Evolutionary conservation across 2,329 filamentous ascomycete genomes (phyloP).

Genomic region (Nakataea oryzae): DNA sequence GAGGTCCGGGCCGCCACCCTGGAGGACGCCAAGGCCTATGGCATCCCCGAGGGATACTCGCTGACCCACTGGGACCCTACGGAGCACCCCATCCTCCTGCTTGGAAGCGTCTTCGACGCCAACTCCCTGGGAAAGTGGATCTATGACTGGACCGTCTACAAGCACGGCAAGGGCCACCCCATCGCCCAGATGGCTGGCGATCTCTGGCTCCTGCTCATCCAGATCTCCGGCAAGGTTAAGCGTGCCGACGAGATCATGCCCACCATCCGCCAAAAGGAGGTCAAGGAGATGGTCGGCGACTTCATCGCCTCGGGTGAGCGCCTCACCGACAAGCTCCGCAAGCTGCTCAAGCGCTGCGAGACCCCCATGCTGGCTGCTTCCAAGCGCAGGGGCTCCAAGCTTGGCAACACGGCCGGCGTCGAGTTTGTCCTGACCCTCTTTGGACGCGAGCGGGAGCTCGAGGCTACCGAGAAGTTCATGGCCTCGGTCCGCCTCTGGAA

Average conservation of each 20-base stretch:
- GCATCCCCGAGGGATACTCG: conserved; percentile 82
- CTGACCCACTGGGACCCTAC: conserved; percentile 97
- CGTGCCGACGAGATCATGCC: conserved; percentile 69
- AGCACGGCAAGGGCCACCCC: conserved; percentile 69
- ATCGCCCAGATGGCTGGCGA: conserved; percentile 89
- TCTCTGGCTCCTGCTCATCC: conserved; percentile 89
- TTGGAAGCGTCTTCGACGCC: conserved; percentile 93
- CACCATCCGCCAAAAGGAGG: conserved; percentile 62
- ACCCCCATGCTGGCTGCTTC: conserved; percentile 84
- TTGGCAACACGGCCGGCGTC: conserved; percentile 85
- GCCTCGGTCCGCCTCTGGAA: conserved; percentile 79
- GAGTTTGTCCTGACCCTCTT: conserved; percentile 97
- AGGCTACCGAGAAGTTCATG: conserved; percentile 90
- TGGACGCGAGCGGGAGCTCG: conserved; percentile 78
- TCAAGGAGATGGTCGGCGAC: conserved; percentile 73
- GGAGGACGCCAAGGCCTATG: conserved; percentile 50
- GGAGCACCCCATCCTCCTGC: conserved; percentile 85
- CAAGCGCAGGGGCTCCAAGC: conserved; percentile 64
- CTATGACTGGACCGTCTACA: conserved; percentile 97
- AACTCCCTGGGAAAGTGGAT: conserved; percentile 99
- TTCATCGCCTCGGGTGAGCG: conserved; percentile 85
- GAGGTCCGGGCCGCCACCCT: conserved; percentile 40
- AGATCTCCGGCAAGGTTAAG: conserved; percentile 89
- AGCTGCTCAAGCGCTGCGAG: conserved; percentile 84
- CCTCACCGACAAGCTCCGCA: conserved; percentile 74